Evolutionary conservation across 2,329 filamentous ascomycete genomes (phyloP).

Genomic region (Trichophyton rubrum): DNA sequence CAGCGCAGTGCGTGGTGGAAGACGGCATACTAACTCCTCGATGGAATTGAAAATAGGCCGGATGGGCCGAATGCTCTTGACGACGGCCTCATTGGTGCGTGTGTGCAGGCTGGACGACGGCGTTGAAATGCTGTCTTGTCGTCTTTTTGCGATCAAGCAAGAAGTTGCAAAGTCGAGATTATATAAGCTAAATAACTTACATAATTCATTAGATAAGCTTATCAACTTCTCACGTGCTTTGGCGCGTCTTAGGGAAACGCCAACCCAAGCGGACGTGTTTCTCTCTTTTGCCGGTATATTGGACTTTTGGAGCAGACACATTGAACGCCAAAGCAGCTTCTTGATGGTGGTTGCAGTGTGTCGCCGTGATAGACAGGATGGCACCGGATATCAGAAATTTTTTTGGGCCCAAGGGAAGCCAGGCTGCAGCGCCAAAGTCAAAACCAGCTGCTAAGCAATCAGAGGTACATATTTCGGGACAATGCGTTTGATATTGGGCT

Average conservation of each 20-base stretch:
- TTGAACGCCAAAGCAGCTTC: background rate
- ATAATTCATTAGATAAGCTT: background rate
- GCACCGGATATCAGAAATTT: conserved; percentile 79
- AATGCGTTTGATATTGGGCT: conserved; percentile 3
- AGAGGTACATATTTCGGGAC: conserved; percentile 24
- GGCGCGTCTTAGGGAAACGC: conserved; percentile 9
- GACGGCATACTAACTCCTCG: conserved; percentile 21
- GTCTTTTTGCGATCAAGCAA: background rate
- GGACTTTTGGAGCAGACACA: background rate
- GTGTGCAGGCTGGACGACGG: background rate
- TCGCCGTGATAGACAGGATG: conserved; percentile 40
- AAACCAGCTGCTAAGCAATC: conserved; percentile 28
- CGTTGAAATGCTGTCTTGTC: background rate
- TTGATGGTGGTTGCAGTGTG: background rate
- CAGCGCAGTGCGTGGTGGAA: background rate
- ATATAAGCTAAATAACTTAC: background rate
- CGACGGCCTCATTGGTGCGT: conserved; percentile 22
- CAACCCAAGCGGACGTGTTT: conserved; percentile 2
- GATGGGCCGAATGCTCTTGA: conserved; percentile 26
- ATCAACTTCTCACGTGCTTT: conserved; percentile 8
- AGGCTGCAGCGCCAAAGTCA: conserved; percentile 42
- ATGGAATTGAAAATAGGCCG: conserved; percentile 24
- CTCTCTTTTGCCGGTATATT: background rate
- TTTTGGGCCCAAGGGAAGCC: conserved; percentile 64
- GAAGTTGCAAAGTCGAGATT: background rate